Base-by-base conservation (phyloP, 805 yeast genomes). In the Brettanomyces nanus region DNA sequence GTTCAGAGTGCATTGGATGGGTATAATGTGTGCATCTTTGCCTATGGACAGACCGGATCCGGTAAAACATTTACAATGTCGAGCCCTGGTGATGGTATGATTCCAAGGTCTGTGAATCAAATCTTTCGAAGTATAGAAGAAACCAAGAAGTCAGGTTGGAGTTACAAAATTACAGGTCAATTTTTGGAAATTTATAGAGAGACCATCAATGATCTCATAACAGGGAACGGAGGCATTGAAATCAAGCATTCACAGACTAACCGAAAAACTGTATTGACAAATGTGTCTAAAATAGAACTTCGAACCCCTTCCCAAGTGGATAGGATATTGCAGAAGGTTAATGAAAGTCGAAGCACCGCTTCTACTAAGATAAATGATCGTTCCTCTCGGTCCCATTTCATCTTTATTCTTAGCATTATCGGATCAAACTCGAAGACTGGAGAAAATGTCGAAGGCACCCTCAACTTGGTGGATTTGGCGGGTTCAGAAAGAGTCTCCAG, bases 21-120 rank as follows among this genome's bases (percentile, higher is more conserved):
- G 0, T 78, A 69, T 52, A 86, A 86, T 48, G 95, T 87, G 3
- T 87, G 97, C 58, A 85, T 92, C 2, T 86, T 90, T 63, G 95
- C 97, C 0, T 90, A 92, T 56, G 98, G 98, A 1, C 98, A 90
- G 59, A 92, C 98, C 0, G 95, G 92, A 0, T 81, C 97, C 0
- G 98, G 98, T 3, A 90, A 90, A 55, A 90, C 97, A 0, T 80
- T 62, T 56, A 92, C 98, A 0, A 92, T 90, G 97, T 72, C 87
- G 2, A 62, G 69, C 19, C 62, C 72, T 0, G 51, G 58, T 1
- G 81, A 80, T 51, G 97, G 98, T 13, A 75, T 90, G 65, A 85
- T 87, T 25, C 86, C 95, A 1, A 65, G 74, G 14, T 82, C 96
- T 0, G 69, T 89, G 11, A 58, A 63, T 13, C 82, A 80, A 49